Evolutionary conservation across 1,284 basidiomycete genomes (phyloP).

Genomic region (Cutaneotrichosporon cutaneum): DNA sequence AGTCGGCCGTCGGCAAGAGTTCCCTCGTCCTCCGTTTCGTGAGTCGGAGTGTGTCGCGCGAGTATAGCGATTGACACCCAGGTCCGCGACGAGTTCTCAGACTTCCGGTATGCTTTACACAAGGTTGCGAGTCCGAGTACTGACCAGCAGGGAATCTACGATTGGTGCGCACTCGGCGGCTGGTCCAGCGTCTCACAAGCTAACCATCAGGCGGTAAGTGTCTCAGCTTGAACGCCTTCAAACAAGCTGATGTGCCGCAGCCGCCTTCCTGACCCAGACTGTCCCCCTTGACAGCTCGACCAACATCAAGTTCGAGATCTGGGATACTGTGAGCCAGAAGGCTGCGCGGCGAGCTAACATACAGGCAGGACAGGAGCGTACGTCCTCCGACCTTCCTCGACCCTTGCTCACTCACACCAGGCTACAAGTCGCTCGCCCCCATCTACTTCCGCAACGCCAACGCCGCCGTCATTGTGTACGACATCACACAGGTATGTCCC

Average conservation of each 20-base stretch:
- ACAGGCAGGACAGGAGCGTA: slow-evolving; percentile 54
- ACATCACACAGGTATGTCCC: slow-evolving; percentile 70
- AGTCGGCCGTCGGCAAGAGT: slow-evolving; percentile 96
- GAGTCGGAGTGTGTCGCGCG: slow-evolving; percentile 42
- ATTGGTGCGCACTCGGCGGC: slow-evolving; percentile 44
- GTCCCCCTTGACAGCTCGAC: slow-evolving; percentile 85
- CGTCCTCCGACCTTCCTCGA: slow-evolving; percentile 11
- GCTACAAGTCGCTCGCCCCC: slow-evolving; percentile 62
- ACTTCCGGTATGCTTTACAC: slow-evolving; percentile 70
- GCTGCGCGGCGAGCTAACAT: neutral
- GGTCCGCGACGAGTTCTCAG: slow-evolving; percentile 87
- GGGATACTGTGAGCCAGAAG: slow-evolving; percentile 60
- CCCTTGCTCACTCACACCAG: slow-evolving; percentile 24
- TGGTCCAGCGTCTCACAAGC: neutral
- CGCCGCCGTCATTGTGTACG: slow-evolving; percentile 97
- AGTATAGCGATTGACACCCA: slow-evolving; percentile 17
- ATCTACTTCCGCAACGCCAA: slow-evolving; percentile 99
- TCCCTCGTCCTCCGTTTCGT: slow-evolving; percentile 93
- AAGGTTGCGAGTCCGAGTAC: neutral
- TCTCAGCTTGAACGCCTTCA: no score
- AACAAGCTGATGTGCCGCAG: slow-evolving; percentile 55
- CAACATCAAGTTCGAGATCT: slow-evolving; percentile 96
- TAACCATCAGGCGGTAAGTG: slow-evolving; percentile 30
- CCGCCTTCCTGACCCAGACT: slow-evolving; percentile 95
- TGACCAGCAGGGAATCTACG: slow-evolving; percentile 47